Evolutionary conservation across 495 filamentous ascomycete species (phyloP).

Genomic region (Aspergillus sparsus): DNA sequence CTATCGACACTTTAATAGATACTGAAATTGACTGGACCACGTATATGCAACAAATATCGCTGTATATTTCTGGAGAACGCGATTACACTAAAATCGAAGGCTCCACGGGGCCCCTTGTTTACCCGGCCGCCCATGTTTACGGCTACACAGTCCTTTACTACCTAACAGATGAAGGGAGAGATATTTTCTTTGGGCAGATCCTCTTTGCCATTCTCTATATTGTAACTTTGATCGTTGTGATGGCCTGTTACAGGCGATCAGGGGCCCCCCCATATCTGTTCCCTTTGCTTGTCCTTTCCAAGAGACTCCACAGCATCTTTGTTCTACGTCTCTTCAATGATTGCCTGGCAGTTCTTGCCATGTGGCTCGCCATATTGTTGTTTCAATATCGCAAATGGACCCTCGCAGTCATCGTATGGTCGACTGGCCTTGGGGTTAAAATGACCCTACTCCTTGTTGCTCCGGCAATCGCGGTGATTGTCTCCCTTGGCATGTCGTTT

Average conservation of each 20-base stretch:
- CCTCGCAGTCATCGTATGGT: slow-evolving; percentile 69
- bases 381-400: slow-evolving; percentile 74
- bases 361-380: slow-evolving; percentile 77
- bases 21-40: slow-evolving; percentile 98
- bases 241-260: slow-evolving; percentile 77
- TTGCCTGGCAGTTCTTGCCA: slow-evolving; percentile 75
- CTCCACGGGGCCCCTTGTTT: slow-evolving; percentile 89
- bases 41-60: slow-evolving; percentile 90
- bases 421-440: slow-evolving; percentile 80
- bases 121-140: slow-evolving; percentile 91
- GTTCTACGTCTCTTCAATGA: slow-evolving; percentile 95
- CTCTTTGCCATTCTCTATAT: slow-evolving; percentile 81
- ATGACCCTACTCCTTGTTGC: slow-evolving; percentile 85
- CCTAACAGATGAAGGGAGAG: slow-evolving; percentile 70
- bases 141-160: slow-evolving; percentile 79
- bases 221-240: slow-evolving; percentile 68
- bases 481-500: slow-evolving; percentile 69
- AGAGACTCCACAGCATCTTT: slow-evolving; percentile 91
- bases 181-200: slow-evolving; percentile 78
- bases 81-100: slow-evolving; percentile 86
- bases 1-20: slow-evolving; percentile 55
- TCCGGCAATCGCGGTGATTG: slow-evolving; percentile 72
- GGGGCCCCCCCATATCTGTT: slow-evolving; percentile 86
- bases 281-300: slow-evolving; percentile 83
- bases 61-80: slow-evolving; percentile 79